Evolutionary conservation across 2,329 filamentous ascomycete genomes (phyloP), one percentile per base, ranked within the genome.

Genomic region (Fusarium sp.): DNA sequence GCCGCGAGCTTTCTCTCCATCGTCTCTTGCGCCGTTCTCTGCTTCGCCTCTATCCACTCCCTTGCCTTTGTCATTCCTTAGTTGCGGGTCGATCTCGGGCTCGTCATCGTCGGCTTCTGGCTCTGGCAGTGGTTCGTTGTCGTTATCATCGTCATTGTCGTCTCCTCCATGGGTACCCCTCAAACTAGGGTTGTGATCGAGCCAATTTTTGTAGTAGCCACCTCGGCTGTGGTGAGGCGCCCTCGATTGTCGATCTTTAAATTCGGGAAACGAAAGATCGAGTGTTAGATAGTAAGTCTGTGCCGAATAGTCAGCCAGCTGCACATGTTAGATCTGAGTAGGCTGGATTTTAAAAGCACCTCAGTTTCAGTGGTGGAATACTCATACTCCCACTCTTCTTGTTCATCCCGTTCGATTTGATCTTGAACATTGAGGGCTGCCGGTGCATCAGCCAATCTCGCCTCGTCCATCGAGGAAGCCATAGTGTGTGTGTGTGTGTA

Each of bases 341-440:
- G 11, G 40, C 38, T 28, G 28, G 39, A 42, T 12, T 11, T 15
- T 9, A 28, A 43, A 28, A 31, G 32, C 25, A 85, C 86, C 79
- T 89, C 87, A 12, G 81, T 87, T 68, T 89, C 86, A 0, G 85
- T 87, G 3, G 78, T 75, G 0, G 87, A 89, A 69, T 89, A 89
- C 65, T 89, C 87, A 64, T 88, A 89, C 69, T 89, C 87, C 85
- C 85, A 89, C 46, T 88, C 85, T 44, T 88, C 84, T 57, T 87
- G 79, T 6, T 80, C 81, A 26, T 79, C 77, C 9, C 60, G 58
- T 24, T 63, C 54, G 13, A 72, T 53, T 34, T 73, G 65, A n/a
- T 73, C 68, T 29, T 76, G 70, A 26, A 76, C 43, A 7, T 53
- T 43, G 39, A 76, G 47, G 8, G 70, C 69, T 9, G 69, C 74